phyloP scores from a whole-genome alignment of 2,329 filamentous ascomycete genomes.

The Exophiala calicioides region DNA sequence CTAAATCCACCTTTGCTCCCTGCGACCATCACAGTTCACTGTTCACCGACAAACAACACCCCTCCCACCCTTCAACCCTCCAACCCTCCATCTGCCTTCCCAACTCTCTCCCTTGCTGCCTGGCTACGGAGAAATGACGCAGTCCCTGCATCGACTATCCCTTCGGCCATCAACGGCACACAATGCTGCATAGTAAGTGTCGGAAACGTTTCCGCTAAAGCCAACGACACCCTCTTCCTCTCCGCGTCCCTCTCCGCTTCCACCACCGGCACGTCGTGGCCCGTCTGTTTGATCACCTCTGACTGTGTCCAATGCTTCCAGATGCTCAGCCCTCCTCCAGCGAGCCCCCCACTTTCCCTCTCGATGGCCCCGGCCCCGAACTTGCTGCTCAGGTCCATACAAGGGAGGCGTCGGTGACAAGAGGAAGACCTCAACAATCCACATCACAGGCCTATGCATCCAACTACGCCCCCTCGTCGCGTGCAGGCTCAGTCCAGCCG shows the following conservation, averaged over 20 bases:
- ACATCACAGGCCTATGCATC: constrained; percentile 17
- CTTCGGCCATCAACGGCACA: constrained; percentile 27
- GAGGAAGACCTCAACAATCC: constrained; percentile 39
- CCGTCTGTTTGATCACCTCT: constrained; percentile 13
- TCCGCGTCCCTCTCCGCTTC: too few species aligned
- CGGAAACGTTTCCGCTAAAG: constrained; percentile 24
- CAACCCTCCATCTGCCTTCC: background rate
- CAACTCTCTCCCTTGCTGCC: background rate
- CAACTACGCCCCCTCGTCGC: constrained; percentile 19
- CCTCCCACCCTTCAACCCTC: constrained; percentile 5
- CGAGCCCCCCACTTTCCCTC: constrained; percentile 17
- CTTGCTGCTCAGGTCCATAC: constrained; percentile 42
- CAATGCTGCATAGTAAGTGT: constrained; percentile 31
- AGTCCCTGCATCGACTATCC: constrained; percentile 13
- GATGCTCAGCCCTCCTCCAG: constrained; percentile 24
- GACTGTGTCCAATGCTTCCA: constrained; percentile 21
- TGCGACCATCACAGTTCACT: too few species aligned
- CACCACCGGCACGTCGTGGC: background rate
- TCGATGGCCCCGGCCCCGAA: constrained; percentile 28
- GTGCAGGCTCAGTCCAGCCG: constrained; percentile 26
- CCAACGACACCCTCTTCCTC: background rate
- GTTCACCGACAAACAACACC: too few species aligned
- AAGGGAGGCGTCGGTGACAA: constrained; percentile 46
- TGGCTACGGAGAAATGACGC: constrained; percentile 23
- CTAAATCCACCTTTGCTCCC: too few species aligned